Base-by-base conservation (phyloP, 805 yeast genomes). In the Sugiyamaella floridensis region DNA sequence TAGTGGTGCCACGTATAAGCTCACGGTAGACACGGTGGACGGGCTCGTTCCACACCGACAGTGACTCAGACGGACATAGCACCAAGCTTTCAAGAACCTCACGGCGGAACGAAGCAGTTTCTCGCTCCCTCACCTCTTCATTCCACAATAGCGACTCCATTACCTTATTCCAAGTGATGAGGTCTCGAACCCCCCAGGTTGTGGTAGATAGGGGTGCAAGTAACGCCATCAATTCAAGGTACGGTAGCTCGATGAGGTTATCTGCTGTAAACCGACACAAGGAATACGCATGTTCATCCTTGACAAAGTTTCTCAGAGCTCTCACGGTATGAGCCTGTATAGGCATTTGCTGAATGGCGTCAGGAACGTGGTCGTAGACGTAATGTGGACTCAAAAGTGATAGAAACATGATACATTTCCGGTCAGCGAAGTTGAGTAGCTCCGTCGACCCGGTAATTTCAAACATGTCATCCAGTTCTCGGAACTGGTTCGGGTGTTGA, bases 81-180 rank as follows among this genome's bases (percentile, higher is more conserved):
- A 56, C 48, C 40, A 60, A 53, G 34, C 47, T 51, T 11, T 52
- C 60, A 26, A 60, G 22, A 14, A 52, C 57, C 26, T 53, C 55
- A 11, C 60, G 44, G 18, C 58, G 52, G 28, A 42, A 49, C 1
- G 52, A 44, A 26, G 58, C 20, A 1, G 52, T 44, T 16, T 55
- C 60, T 11, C 47, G 45, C 11, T 60, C 60, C 11, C 54, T 47
- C 9, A 59, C 55, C 16, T 49, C 49, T 16, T 49, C 50, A 22
- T 53, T 64, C 45, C 63, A 63, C 11, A 69, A 54, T 41, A 70
- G 47, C 19, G 51, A 52, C 34, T 62, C 63, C 63, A 70, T 56
- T 11, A 64, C 57, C 6, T 48, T 43, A 1, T 71, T 66, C 70
- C 70, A 69, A 1, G 52, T 50, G 1, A 68, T 51, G 10, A 72